Conservation (phyloP, 1,139 yeast genomes). For the Yamadazyma mexicana region DNA sequence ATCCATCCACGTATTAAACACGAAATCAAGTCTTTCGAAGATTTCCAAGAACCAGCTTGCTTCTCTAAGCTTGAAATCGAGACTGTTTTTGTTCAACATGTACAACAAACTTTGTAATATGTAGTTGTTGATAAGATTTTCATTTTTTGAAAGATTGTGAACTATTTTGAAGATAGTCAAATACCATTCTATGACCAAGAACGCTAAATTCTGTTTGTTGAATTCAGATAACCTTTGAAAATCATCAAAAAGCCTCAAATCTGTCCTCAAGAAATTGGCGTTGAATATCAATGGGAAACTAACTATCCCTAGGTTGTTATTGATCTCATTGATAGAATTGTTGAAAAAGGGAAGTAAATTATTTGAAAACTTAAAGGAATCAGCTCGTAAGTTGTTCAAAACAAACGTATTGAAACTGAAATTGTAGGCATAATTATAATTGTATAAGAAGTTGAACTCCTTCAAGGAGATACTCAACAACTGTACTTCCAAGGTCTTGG, state of each 20-base stretch:
- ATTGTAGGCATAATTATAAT: constrained; percentile 13
- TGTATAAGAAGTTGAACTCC: constrained; percentile 31
- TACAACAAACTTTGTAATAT: constrained; percentile 30
- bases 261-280: constrained; percentile 23
- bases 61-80: constrained; percentile 12
- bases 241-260: constrained; percentile 7
- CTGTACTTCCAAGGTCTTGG: constrained; percentile 37
- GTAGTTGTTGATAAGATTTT: constrained; percentile 24
- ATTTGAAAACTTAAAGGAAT: constrained; percentile 14
- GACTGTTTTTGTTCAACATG: constrained; percentile 20
- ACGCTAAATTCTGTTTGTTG: constrained; percentile 16
- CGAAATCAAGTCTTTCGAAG: constrained; percentile 16
- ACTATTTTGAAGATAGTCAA: constrained; percentile 36
- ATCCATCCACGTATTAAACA: constrained; percentile 25
- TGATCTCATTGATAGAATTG: constrained; percentile 27
- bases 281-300: constrained; percentile 47
- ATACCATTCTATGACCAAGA: constrained; percentile 41
- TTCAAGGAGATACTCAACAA: constrained; percentile 39
- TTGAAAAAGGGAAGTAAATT: constrained; percentile 23
- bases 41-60: constrained; percentile 13
- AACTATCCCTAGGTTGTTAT: constrained; percentile 44
- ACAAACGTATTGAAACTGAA: constrained; percentile 11
- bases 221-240: constrained; percentile 7
- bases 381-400: constrained; percentile 12
- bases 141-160: constrained; percentile 22